These are phyloP conservation scores for Thermochaetoides thermophila DNA, from an alignment of 495 filamentous ascomycete genomes.

Conservation along the genomic window DNA sequence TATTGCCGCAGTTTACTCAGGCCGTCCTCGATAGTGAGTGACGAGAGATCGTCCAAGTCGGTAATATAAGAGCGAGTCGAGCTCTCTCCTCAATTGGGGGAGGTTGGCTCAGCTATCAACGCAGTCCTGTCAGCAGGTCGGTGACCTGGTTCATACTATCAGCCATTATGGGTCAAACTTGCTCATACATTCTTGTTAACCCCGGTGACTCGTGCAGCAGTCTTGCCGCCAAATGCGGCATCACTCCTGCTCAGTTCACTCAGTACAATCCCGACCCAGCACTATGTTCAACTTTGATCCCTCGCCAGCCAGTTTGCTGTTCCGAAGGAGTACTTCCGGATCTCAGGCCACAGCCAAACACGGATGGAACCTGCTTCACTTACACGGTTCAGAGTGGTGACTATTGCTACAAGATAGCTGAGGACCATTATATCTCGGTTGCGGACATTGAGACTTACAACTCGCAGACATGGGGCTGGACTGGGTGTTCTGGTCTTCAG, in stretches of 20 bases:
- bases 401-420: slow-evolving; percentile 18
- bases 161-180: slow-evolving; percentile 1
- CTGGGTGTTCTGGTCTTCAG: slow-evolving; percentile 24
- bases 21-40: too few species aligned
- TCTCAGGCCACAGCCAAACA: slow-evolving; percentile 22
- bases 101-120: too few species aligned
- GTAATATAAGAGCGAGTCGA: too few species aligned
- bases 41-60: too few species aligned
- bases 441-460: slow-evolving; percentile 26
- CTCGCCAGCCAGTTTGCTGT: slow-evolving; percentile 34
- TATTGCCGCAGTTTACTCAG: too few species aligned
- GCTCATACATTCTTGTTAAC: slow-evolving; percentile 1
- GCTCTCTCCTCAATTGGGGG: too few species aligned
- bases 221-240: slow-evolving; percentile 27
- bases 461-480: slow-evolving; percentile 36
- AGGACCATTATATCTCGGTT: slow-evolving; percentile 16
- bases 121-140: too few species aligned
- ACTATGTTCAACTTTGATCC: slow-evolving; percentile 22
- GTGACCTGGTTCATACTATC: too few species aligned
- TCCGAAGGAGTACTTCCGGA: slow-evolving; percentile 24
- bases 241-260: slow-evolving; percentile 22
- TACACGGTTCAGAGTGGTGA: slow-evolving; percentile 24
- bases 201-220: slow-evolving; percentile 26
- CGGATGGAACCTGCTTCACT: slow-evolving; percentile 26
- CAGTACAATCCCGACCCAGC: slow-evolving; percentile 22